Evolutionary conservation across 116 monocot species (phyloP).

Genomic region (Trichopus zeylanicus): DNA sequence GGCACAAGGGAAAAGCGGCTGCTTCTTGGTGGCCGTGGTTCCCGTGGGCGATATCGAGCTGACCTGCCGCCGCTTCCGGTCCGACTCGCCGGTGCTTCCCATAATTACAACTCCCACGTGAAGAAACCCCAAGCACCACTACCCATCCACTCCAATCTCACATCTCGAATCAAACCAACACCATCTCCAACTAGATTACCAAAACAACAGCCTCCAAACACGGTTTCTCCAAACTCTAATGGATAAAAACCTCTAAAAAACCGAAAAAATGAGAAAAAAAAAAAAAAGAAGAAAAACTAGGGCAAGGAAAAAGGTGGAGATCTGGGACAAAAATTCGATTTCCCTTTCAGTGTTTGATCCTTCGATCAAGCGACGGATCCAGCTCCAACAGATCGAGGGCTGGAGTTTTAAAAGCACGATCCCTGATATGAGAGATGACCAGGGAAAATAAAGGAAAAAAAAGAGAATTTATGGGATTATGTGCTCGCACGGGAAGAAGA

Average conservation of each 20-base stretch:
- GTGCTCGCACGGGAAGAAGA: neutral
- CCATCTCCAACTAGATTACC: neutral
- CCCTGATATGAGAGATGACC: neutral
- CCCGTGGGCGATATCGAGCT: conserved; percentile 29
- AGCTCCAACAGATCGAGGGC: neutral
- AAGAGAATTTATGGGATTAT: neutral
- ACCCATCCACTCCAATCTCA: neutral
- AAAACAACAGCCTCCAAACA: neutral
- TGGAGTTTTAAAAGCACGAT: neutral
- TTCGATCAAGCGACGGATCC: neutral
- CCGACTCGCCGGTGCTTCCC: conserved; percentile 41
- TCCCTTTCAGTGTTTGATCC: neutral
- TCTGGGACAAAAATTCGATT: neutral
- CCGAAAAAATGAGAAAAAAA: neutral
- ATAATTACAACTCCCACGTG: neutral
- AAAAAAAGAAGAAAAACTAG: neutral
- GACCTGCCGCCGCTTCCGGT: conserved; percentile 36
- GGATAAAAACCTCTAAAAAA: neutral
- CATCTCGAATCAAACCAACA: neutral
- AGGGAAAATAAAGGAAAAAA: neutral
- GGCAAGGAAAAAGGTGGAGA: neutral
- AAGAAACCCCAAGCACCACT: conserved; percentile 5
- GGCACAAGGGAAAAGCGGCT: conserved; percentile 10
- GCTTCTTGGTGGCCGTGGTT: conserved; percentile 21
- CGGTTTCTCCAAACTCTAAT: conserved; percentile 2